These are phyloP conservation scores for Arctostaphylos glauca DNA, from an alignment of 148 eudicot genomes.

Conservation along the genomic window DNA sequence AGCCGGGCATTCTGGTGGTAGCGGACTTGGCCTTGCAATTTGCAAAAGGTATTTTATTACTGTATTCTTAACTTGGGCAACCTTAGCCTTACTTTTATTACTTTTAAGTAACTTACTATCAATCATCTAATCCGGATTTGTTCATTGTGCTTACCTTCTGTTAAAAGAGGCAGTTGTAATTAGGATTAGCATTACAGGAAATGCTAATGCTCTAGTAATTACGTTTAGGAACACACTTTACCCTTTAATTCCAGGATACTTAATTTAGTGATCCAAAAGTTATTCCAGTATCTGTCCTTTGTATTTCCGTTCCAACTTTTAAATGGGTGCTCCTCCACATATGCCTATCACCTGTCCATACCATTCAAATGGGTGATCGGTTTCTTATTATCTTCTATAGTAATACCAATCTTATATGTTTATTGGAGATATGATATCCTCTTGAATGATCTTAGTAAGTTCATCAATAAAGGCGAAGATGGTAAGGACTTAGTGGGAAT, in stretches of 20 bases:
- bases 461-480: neutral
- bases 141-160: neutral
- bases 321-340: too few species aligned
- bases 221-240: too few species aligned
- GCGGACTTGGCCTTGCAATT: slow-evolving; percentile 93
- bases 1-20: slow-evolving; percentile 53
- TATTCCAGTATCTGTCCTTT: too few species aligned
- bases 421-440: neutral
- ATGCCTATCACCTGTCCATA: too few species aligned
- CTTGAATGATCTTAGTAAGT: neutral
- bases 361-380: too few species aligned
- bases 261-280: too few species aligned
- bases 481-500: neutral
- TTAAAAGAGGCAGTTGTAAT: neutral
- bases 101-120: neutral
- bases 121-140: neutral
- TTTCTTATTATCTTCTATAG: too few species aligned
- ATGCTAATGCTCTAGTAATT: neutral
- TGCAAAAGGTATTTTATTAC: slow-evolving; percentile 58
- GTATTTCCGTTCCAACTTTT: too few species aligned
- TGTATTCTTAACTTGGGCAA: neutral
- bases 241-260: too few species aligned
- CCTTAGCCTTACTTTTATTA: neutral
- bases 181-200: neutral
- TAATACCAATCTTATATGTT: too few species aligned